These are phyloP conservation scores for Trichoderma hamatum DNA, from an alignment of 2,329 filamentous ascomycete species.

Conservation along the genomic window DNA sequence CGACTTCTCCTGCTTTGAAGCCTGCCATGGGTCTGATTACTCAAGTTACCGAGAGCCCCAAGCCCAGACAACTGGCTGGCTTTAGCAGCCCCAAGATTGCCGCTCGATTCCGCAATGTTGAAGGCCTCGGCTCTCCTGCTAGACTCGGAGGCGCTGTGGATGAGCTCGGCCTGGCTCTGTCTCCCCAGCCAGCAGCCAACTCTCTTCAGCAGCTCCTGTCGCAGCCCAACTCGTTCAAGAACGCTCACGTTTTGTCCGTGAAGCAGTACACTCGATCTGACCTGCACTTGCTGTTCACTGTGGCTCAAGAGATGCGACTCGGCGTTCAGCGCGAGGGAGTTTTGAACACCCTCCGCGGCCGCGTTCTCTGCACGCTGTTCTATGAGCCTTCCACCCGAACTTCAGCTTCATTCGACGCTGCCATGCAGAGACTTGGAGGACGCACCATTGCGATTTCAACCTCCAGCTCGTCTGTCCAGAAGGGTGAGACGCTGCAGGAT, in stretches of 20 bases:
- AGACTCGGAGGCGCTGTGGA: constrained; percentile 42
- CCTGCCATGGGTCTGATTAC: constrained; percentile 47
- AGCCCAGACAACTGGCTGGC: constrained; percentile 36
- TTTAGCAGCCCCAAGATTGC: constrained; percentile 38
- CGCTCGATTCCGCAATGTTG: constrained; percentile 38
- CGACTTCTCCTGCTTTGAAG: constrained; percentile 62
- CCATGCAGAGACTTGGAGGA: constrained; percentile 96
- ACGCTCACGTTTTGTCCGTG: constrained; percentile 87
- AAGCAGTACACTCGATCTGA: constrained; percentile 86
- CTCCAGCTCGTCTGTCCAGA: constrained; percentile 83
- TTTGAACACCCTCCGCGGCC: constrained; percentile 81
- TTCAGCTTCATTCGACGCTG: constrained; percentile 92
- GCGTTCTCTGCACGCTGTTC: constrained; percentile 90
- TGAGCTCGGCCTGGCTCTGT: constrained; percentile 51
- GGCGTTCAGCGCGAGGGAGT: constrained; percentile 92
- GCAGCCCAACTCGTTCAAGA: constrained; percentile 79
- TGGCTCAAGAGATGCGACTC: constrained; percentile 96
- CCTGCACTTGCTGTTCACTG: constrained; percentile 90
- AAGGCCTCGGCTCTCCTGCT: constrained; percentile 33
- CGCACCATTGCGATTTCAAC: constrained; percentile 82
- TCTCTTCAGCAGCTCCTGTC: constrained; percentile 73
- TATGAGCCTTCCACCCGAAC: constrained; percentile 97
- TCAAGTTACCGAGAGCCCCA: constrained; percentile 43
- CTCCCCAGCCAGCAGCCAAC: constrained; percentile 55
- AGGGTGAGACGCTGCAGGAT: constrained; percentile 92